A percentile compares a stretch with the other conserved stretches of the same genome.
These are phyloP conservation scores for Ophiostoma pallidulum DNA, from an alignment of 2,329 filamentous ascomycete genomes.

Conservation along the genomic window DNA sequence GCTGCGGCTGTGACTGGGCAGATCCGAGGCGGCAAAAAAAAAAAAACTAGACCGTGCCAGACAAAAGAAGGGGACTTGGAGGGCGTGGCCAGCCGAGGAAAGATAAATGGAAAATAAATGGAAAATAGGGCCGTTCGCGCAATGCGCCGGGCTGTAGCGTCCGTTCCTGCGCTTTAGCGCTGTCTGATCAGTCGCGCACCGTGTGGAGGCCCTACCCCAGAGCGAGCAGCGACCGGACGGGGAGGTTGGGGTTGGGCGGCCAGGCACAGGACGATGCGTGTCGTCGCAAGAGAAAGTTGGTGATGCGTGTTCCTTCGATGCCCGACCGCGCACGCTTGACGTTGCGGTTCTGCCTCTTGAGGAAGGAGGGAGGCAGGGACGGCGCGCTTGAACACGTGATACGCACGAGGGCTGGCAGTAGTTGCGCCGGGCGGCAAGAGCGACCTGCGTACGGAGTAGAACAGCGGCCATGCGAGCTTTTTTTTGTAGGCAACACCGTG, in stretches of 20 bases:
- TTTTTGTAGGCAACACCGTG: too few species aligned
- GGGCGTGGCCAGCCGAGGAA: neutral
- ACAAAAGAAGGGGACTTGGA: neutral
- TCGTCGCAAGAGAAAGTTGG: neutral
- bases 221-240: neutral
- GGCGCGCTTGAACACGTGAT: too few species aligned
- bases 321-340: neutral
- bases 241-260: neutral
- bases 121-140: slow-evolving; percentile 2
- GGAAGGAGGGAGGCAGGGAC: neutral
- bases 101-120: neutral
- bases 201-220: slow-evolving; percentile 3
- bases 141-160: slow-evolving; percentile 6
- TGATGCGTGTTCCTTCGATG: neutral
- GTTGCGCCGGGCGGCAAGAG: too few species aligned
- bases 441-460: too few species aligned
- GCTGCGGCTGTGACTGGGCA: neutral
- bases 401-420: too few species aligned
- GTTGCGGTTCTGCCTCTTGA: neutral
- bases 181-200: slow-evolving; percentile 6
- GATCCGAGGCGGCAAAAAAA: neutral
- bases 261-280: neutral
- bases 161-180: slow-evolving; percentile 5
- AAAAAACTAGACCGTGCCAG: too few species aligned
- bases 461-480: too few species aligned